Conservation (phyloP, 2,329 filamentous ascomycete species). For the Laburnicola sp. region DNA sequence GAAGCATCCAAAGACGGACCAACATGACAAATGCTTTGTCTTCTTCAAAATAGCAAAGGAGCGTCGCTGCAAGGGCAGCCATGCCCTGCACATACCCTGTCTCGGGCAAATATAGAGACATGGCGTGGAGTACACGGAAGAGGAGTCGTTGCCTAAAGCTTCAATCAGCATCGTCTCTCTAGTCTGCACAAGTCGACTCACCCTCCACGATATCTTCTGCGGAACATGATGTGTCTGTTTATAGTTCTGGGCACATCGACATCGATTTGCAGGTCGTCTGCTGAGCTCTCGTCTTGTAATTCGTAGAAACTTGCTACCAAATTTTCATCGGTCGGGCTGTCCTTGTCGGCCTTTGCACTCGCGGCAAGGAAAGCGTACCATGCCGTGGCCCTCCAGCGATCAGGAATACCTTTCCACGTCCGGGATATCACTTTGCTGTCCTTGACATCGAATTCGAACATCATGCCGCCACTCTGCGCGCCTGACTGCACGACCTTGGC, state of each 20-base stretch:
- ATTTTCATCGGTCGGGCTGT: conserved; percentile 68
- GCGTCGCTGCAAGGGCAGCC: conserved; percentile 87
- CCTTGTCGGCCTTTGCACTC: conserved; percentile 68
- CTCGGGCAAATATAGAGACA: conserved; percentile 87
- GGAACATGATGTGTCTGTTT: conserved; percentile 96
- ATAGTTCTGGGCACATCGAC: conserved; percentile 95
- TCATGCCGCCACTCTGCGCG: conserved; percentile 62
- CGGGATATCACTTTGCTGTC: conserved; percentile 81
- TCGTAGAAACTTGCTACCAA: conserved; percentile 72
- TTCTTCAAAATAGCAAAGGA: conserved; percentile 96
- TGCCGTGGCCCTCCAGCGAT: conserved; percentile 88
- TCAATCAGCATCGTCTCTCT: conserved; percentile 18
- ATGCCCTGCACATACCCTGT: conserved; percentile 98
- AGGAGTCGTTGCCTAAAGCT: conserved; percentile 69
- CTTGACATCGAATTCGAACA: conserved; percentile 77
- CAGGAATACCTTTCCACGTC: conserved; percentile 97
- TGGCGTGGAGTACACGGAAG: conserved; percentile 88
- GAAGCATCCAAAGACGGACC: conserved; percentile 87
- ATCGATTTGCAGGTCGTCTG: conserved; percentile 96
- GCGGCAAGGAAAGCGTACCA: conserved; percentile 91
- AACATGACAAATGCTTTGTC: conserved; percentile 95
- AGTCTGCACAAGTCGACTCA: conserved; percentile 17
- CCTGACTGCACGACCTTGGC: conserved; percentile 53
- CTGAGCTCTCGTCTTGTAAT: conserved; percentile 72
- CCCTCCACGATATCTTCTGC: conserved; percentile 85